Base-by-base conservation (phyloP, 495 filamentous ascomycete species). In the Terfezia boudieri region DNA sequence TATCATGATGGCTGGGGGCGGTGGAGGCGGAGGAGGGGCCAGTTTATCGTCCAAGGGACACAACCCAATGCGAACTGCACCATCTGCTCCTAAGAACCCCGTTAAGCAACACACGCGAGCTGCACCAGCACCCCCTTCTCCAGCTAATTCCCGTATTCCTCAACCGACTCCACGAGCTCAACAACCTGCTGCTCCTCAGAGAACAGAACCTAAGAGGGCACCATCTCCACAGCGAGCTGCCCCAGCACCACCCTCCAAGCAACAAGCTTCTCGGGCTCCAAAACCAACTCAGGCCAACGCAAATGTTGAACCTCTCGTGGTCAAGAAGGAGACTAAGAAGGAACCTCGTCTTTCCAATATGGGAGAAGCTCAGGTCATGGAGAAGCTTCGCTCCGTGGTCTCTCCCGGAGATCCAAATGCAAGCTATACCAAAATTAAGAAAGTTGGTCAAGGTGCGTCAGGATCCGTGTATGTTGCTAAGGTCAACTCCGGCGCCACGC, bases 381-480 rank as follows among this genome's bases (percentile, higher is more conserved):
- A 84, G 55, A 88, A 86, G 64, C 69, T 98, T 50, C 79, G 86
- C 60, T 81, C 90, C 55, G 89, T 92, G 4, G 90, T 98, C 1
- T 94, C 86, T 50, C 86, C 85, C 60, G 84, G 87, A 46, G 86
- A 92, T 62, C 90, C 90, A 16, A 82, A 88, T 56, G 72, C 86
- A 53, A 86, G 85, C 4, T 98, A 98, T 68, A 84, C 84, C 60
- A 98, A 98, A 71, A 89, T 96, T 66, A 94, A 94, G 73, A 98
- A 98, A 74, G 94, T 98, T 65, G 90, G 90, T 9, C 92, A 96
- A 66, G 90, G 90, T 66, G 90, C 90, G 57, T 95, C 90, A 32
- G 90, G 90, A 52, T 94, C 89, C 32, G 90, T 98, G 37, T 98
- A 98, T 66, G 92, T 98, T 57, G 90, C 90, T 46, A 88, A 89